Evolutionary conservation across 441 rosid species (phyloP).

Genomic region (Theobroma grandiflorum): DNA sequence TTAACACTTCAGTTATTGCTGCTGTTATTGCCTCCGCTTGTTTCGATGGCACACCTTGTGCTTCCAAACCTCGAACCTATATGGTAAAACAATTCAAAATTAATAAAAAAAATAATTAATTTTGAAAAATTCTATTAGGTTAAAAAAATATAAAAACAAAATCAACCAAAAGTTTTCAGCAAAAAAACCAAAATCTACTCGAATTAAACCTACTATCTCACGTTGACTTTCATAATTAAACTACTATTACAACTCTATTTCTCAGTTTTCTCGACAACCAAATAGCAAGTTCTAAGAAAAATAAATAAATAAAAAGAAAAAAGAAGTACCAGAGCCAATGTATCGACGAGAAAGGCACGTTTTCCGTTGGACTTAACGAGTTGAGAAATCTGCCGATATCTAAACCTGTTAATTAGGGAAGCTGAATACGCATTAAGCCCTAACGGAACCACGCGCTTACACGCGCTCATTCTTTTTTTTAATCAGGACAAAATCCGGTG

Average conservation of each 20-base stretch:
- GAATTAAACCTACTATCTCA: neutral
- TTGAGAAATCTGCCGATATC: conserved; percentile 56
- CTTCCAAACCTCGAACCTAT: conserved; percentile 90
- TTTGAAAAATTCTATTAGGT: neutral
- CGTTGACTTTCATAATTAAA: neutral
- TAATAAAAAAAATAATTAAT: neutral
- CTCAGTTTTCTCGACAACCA: conserved; percentile 3
- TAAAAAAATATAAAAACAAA: neutral
- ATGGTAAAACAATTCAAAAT: neutral
- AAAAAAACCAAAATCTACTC: neutral
- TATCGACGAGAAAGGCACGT: conserved; percentile 90
- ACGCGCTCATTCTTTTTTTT: conserved; percentile 51
- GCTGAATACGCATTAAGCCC: conserved; percentile 45
- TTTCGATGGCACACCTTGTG: conserved; percentile 85
- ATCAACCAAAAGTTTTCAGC: neutral
- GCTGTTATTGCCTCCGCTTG: conserved; percentile 93
- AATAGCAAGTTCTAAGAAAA: conserved; percentile 9
- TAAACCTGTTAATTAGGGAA: conserved; percentile 34
- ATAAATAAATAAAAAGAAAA: neutral
- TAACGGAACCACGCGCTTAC: conserved; percentile 50
- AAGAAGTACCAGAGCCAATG: conserved; percentile 77
- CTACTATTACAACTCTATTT: neutral
- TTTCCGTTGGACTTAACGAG: conserved; percentile 67
- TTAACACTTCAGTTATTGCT: conserved; percentile 84
- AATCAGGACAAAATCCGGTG: conserved; percentile 12